phyloP scores from a whole-genome alignment of 306 rosid species.

The Pueraria montana region DNA sequence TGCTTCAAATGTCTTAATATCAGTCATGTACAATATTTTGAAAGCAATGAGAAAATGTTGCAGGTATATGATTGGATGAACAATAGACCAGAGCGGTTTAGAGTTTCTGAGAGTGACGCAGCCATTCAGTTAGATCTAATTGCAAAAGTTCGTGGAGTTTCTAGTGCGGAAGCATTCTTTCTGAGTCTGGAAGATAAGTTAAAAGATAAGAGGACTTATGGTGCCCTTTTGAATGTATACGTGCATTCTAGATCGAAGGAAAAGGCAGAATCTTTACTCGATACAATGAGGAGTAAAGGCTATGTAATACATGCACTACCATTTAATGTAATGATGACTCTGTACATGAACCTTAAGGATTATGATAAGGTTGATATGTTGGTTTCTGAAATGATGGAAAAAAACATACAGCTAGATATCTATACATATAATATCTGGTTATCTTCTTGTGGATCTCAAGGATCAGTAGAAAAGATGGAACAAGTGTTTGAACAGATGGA shows the following conservation, averaged over 20 bases:
- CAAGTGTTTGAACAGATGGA: slow-evolving; percentile 83
- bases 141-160: slow-evolving; percentile 79
- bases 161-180: slow-evolving; percentile 83
- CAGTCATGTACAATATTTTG: slow-evolving; percentile 11
- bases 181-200: slow-evolving; percentile 59
- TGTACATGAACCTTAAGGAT: slow-evolving; percentile 85
- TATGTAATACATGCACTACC: slow-evolving; percentile 77
- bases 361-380: slow-evolving; percentile 77
- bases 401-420: slow-evolving; percentile 71
- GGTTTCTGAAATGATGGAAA: slow-evolving; percentile 85
- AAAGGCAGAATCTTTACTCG: slow-evolving; percentile 86
- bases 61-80: slow-evolving; percentile 97
- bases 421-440: slow-evolving; percentile 95
- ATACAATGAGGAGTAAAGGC: slow-evolving; percentile 76
- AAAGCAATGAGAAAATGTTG: slow-evolving; percentile 33
- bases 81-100: slow-evolving; percentile 85
- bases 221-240: slow-evolving; percentile 89
- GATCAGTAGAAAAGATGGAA: slow-evolving; percentile 80
- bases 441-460: slow-evolving; percentile 86
- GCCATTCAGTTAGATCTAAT: slow-evolving; percentile 92
- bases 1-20: slow-evolving; percentile 26
- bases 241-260: slow-evolving; percentile 66
- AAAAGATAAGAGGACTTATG: slow-evolving; percentile 81
- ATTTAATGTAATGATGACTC: slow-evolving; percentile 97
- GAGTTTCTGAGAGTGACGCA: slow-evolving; percentile 77